These are phyloP conservation scores for Lanzia echinophila DNA, from an alignment of 2,329 filamentous ascomycete genomes.

Conservation along the genomic window DNA sequence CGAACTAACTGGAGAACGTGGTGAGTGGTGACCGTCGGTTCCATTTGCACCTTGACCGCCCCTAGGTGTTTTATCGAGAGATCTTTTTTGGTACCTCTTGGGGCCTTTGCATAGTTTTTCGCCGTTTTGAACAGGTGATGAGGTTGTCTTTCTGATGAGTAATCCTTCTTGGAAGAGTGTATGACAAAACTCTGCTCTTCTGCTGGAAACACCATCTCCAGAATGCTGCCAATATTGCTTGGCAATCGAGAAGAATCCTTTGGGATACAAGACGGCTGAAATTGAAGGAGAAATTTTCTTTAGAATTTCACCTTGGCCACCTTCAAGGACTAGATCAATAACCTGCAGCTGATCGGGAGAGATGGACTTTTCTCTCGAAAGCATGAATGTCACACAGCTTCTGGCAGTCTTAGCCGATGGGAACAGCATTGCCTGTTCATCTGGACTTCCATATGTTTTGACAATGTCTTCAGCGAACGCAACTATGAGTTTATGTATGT, in stretches of 20 bases:
- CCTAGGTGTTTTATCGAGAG: conserved; percentile 37
- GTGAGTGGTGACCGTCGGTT: background rate
- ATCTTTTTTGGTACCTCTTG: conserved; percentile 66
- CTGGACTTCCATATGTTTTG: conserved; percentile 52
- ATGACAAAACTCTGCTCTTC: conserved; percentile 84
- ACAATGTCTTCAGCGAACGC: conserved; percentile 65
- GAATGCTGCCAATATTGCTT: conserved; percentile 98
- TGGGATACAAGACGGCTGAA: conserved; percentile 65
- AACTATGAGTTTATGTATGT: conserved; percentile 78
- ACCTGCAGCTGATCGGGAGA: conserved; percentile 43
- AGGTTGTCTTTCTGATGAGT: conserved; percentile 42
- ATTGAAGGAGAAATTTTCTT: conserved; percentile 51
- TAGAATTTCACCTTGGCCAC: conserved; percentile 46
- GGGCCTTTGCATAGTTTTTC: conserved; percentile 56
- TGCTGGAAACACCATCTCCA: conserved; percentile 85
- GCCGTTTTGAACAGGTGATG: conserved; percentile 20
- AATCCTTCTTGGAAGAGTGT: conserved; percentile 64
- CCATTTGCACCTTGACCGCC: conserved; percentile 15
- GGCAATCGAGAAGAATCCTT: conserved; percentile 61
- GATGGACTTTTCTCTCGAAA: conserved; percentile 48
- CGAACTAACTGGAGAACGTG: conserved; percentile 15
- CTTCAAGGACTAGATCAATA: conserved; percentile 58
- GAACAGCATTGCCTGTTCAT: conserved; percentile 74
- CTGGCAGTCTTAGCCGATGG: conserved; percentile 63
- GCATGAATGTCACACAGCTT: conserved; percentile 69